Base-by-base conservation (phyloP, 139 green algal genomes). In the Ettlia oleoabundans region DNA sequence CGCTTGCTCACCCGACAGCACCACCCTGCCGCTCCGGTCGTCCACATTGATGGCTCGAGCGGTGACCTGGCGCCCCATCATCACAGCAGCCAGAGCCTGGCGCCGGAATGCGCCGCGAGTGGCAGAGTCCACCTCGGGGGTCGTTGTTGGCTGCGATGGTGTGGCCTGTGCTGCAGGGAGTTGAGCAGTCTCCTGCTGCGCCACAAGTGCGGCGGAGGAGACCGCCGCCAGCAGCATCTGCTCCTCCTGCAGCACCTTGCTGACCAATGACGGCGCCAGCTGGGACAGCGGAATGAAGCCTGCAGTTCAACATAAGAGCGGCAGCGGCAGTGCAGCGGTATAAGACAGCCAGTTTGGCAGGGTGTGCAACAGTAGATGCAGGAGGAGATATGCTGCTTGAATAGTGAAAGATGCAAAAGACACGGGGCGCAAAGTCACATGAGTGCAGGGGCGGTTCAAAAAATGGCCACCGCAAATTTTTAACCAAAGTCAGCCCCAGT, bases 271-370 rank as follows among this genome's bases (percentile, higher is more conserved):
- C 1, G 71, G 65, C 2, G 33, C 24, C 62, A 87, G 58, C 35
- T 73, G 62, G 1, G 43, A 75, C 6, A 83, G 40, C 37, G 83
- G 83, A 53, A 87, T 66, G 76, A 85, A 87, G 0, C 83, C 83
- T 84, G 47, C 76, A 35, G 67, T 18, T 22, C 1, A 30, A 6
- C 28, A 24, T 4, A 30, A n/a, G n/a, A n/a, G n/a, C n/a, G n/a
- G n/a, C n/a, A n/a, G n/a, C n/a, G n/a, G n/a, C n/a, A n/a, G n/a
- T n/a, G n/a, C n/a, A n/a, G 32, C 42, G 42, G 28, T 5, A 8
- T 4, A 28, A 1, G 10, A 0, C 4, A 28, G 41, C 18, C 1
- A 40, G 28, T 2, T 40, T 40, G 67, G 8, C 2, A n/a, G n/a
- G n/a, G n/a, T n/a, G n/a, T n/a, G n/a, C n/a, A n/a, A n/a, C n/a